phyloP scores from a whole-genome alignment of 2,329 filamentous ascomycete species.

The Berkeleyomyces rouxiae region DNA sequence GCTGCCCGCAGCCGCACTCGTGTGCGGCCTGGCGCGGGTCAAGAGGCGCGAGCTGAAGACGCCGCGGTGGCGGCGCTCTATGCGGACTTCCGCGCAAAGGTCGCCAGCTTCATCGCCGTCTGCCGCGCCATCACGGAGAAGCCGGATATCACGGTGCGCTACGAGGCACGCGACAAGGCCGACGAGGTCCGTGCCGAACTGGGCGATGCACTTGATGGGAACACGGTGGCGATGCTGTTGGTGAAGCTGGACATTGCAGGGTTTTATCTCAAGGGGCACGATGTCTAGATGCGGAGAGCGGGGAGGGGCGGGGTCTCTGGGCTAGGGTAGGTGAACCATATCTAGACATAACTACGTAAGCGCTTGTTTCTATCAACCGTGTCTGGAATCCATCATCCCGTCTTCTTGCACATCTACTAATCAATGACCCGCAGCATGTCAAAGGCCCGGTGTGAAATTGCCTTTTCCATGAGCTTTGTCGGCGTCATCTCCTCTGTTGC shows the following conservation, averaged over 20 bases:
- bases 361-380: too few relatives aligned
- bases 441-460: constrained; percentile 36
- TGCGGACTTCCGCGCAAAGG: constrained; percentile 49
- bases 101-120: constrained; percentile 57
- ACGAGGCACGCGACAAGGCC: constrained; percentile 19
- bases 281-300: not conserved
- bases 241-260: constrained; percentile 53
- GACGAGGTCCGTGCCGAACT: constrained; percentile 22
- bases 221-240: constrained; percentile 51
- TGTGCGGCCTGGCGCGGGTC: too few relatives aligned
- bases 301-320: too few relatives aligned
- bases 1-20: not conserved
- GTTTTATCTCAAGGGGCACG: constrained; percentile 34
- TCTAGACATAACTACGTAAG: too few relatives aligned
- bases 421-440: constrained; percentile 39
- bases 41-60: not conserved
- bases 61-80: constrained; percentile 35
- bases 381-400: too few relatives aligned
- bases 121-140: constrained; percentile 52
- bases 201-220: constrained; percentile 29
- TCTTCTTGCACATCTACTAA: constrained; percentile 18
- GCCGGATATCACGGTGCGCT: constrained; percentile 29
- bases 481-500: constrained; percentile 26
- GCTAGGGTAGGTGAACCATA: too few relatives aligned
- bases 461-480: constrained; percentile 29